A percentile compares a stretch with the other conserved stretches of the same genome.
Evolutionary conservation across 768 basidiomycete genomes (phyloP).

Genomic region (Lactarius pseudohatsudake): DNA sequence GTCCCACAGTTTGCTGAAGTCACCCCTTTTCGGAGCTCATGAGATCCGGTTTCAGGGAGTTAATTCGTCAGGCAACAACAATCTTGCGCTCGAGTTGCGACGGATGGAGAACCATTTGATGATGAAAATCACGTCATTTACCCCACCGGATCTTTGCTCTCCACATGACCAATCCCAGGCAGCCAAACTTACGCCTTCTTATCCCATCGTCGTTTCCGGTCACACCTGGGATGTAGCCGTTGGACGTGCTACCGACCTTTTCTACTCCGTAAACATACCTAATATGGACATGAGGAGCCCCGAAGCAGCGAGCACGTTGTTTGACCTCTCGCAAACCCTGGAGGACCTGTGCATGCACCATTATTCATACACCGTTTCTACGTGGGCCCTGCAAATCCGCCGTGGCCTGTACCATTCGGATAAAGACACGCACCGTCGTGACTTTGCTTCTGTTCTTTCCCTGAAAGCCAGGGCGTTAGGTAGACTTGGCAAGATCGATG

Average conservation of each 20-base stretch:
- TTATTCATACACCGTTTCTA: slow-evolving; percentile 10
- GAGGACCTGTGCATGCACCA: slow-evolving; percentile 24
- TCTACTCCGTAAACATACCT: slow-evolving; percentile 14
- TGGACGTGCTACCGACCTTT: slow-evolving; percentile 15
- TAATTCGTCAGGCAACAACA: slow-evolving; percentile 4
- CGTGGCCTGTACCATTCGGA: slow-evolving; percentile 16
- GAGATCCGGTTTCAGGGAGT: slow-evolving; percentile 8
- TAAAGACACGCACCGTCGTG: slow-evolving; percentile 23
- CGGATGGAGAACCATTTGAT: slow-evolving; percentile 19
- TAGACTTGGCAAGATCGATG: slow-evolving; percentile 15
- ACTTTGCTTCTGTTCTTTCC: slow-evolving; percentile 14
- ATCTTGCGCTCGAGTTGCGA: slow-evolving; percentile 19
- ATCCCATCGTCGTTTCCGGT: slow-evolving; percentile 17
- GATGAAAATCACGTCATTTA: slow-evolving; percentile 18
- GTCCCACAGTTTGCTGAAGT: neutral
- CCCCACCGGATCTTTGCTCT: slow-evolving; percentile 16
- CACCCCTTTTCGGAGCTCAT: neutral
- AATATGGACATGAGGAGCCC: slow-evolving; percentile 8
- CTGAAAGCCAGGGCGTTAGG: slow-evolving; percentile 15
- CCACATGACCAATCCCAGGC: slow-evolving; percentile 20
- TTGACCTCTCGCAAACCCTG: slow-evolving; percentile 22
- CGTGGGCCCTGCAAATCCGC: slow-evolving; percentile 21
- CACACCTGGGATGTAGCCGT: slow-evolving; percentile 19
- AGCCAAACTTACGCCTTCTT: slow-evolving; percentile 14
- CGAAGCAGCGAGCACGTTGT: slow-evolving; percentile 13